Base-by-base conservation (phyloP, 345 rosid genomes). In the Bretschneidera sinensis region DNA sequence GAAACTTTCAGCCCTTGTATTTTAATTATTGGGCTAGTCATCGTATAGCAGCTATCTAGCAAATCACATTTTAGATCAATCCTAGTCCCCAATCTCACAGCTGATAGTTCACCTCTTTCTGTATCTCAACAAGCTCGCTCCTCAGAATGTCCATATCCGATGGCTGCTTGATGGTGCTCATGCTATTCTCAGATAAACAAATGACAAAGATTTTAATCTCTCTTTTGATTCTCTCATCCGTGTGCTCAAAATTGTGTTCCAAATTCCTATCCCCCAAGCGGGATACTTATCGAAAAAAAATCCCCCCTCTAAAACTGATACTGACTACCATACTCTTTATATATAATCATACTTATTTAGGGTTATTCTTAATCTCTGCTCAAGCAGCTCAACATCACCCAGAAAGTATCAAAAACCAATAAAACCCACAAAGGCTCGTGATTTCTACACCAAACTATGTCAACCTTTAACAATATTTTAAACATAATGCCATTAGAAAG, bases 381-480 rank as follows among this genome's bases (percentile, higher is more conserved):
- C n/a, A n/a, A n/a, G n/a, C 33, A 2, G 5, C 33, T 28, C 8
- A 8, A 8, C 8, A 28, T 2, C 33, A 28, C 33, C 33, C 33
- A 28, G 3, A 28, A 28, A 28, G 8, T 28, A 28, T 8, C 33
- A 28, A 28, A 28, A 28, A 28, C 18, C 48, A 51, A 22, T 57
- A 17, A 39, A 6, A 52, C 58, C 58, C 43, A 21, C 34, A 17
- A 17, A 17, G 9, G 49, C 35, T 61, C 65, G 51, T 21, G 21
- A 24, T n/a, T 51, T 49, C 7, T 18, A 51, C 34, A 50, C 10
- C 56, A 22, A 35, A 35, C 39, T 51, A 21, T 34, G 17, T 51
- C n/a, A 51, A 35, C 52, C 45, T 39, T 52, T 14, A 52, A 51
- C 33, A 62, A 48, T 62, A 23, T 24, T n/a, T 22, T 35, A 5